Evolutionary conservation across 495 filamentous ascomycete genomes (phyloP), one percentile per base, ranked within the genome.

Genomic region (Lepidopterella palustris): DNA sequence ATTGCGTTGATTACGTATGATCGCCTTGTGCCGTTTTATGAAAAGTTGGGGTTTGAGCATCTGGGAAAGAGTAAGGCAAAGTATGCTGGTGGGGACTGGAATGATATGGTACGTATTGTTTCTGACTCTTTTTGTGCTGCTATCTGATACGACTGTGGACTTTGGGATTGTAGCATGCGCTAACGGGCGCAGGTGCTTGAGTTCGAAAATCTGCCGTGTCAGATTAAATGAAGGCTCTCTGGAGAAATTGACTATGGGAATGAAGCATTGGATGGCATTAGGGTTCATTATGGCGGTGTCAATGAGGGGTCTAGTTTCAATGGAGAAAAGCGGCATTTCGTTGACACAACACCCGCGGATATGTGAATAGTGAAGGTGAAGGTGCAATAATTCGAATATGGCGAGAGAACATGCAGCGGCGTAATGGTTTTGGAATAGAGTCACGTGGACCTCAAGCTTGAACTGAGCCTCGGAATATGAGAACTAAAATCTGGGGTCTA

Each of bases 71-170:
- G 90, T 70, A 65, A 74, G 21, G 79, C 74, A 10, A 57, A 68
- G 42, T 90, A 88, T 73, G 88, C 85, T 9, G 90, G 90, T 23
- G 89, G 89, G 54, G 86, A 83, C 24, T 96, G 91, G 90, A 76
- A 80, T 63, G 83, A 95, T 72, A 80, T 90, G 82, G 80, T 84
- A 58, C 59, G 72, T 64, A 10, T 42, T 42, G 2, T 42, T 8
- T 29, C 9, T 10, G 13, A 42, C 3, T 42, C 35, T 15, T 42
- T 18, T 13, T 42, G 10, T 42, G 3, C 18, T 2, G 18, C 9
- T 13, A 42, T 3, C 3, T 42, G 3, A 42, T 42, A 42, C 13
- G 13, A 13, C 3, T 13, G 3, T 2, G 35, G 10, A 4, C 35
- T 13, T 42, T 2, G 18, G 18, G 2, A 10, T 18, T 42, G 9